Conservation (phyloP, 2,329 filamentous ascomycete species). For the Phialemoniopsis sp. region DNA sequence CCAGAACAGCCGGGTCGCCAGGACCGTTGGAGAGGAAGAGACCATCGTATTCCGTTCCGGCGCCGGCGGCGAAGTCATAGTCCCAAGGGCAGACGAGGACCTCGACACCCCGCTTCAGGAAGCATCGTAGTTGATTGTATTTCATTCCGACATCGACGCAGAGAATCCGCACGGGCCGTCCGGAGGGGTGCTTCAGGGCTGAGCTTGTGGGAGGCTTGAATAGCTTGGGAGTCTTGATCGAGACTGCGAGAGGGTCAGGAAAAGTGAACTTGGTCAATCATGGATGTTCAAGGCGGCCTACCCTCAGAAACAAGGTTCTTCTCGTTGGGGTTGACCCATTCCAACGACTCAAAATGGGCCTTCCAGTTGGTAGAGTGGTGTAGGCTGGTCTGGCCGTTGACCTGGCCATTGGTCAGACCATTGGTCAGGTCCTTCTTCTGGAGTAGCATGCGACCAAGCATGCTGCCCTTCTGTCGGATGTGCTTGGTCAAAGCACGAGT, state of each 20-base stretch:
- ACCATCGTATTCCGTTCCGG: constrained; percentile 85
- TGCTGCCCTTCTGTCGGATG: constrained; percentile 90
- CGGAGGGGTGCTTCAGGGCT: constrained; percentile 81
- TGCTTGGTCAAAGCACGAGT: constrained; percentile 91
- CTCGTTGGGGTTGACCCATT: constrained; percentile 89
- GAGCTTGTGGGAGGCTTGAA: constrained; percentile 71
- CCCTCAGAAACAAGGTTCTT: constrained; percentile 93
- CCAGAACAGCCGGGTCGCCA: constrained; percentile 86
- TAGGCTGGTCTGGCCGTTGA: constrained; percentile 34
- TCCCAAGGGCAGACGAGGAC: constrained; percentile 95
- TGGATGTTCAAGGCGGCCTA: constrained; percentile 46
- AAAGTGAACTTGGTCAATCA: too few species aligned
- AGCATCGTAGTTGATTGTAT: constrained; percentile 94
- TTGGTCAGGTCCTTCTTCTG: constrained; percentile 52
- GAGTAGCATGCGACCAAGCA: constrained; percentile 86
- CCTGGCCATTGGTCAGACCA: constrained; percentile 28
- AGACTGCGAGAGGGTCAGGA: constrained; percentile 54
- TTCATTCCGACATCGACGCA: constrained; percentile 98
- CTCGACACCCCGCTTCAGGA: constrained; percentile 86
- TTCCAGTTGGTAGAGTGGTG: constrained; percentile 34
- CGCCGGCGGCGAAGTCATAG: constrained; percentile 77
- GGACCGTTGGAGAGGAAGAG: constrained; percentile 98
- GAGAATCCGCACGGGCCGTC: constrained; percentile 79
- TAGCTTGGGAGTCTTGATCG: constrained; percentile 78
- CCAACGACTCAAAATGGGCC: constrained; percentile 70